A percentile compares a stretch with the other conserved stretches of the same genome.
These are phyloP conservation scores for Magnolia sinica DNA, from an alignment of 164 flowering plant genomes.

Conservation along the genomic window DNA sequence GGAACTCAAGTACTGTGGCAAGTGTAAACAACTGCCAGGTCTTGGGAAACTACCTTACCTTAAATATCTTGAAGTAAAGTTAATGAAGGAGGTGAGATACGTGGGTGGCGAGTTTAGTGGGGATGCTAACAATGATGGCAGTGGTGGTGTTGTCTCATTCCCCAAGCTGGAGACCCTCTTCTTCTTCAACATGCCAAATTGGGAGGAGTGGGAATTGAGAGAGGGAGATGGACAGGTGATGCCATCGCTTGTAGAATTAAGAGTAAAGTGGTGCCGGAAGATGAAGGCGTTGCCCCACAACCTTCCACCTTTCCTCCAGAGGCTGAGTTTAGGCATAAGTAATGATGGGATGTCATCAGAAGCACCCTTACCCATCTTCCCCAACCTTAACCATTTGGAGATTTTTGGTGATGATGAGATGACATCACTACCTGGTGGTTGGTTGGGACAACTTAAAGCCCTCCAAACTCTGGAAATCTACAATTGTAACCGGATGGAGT, in stretches of 20 bases:
- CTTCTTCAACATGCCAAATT: not conserved
- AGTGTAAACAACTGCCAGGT: slow-evolving; percentile 1
- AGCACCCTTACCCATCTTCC: not conserved
- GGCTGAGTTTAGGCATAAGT: not conserved
- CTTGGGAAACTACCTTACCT: slow-evolving; percentile 7
- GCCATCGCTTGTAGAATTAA: not conserved
- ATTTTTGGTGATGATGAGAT: not conserved
- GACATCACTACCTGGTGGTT: not conserved
- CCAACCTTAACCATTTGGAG: not conserved
- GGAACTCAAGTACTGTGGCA: not conserved
- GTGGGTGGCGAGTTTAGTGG: not conserved
- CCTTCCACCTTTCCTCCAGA: not conserved
- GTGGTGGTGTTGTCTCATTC: not conserved
- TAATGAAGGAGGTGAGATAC: not conserved
- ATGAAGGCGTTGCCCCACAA: not conserved
- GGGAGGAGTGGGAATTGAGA: not conserved
- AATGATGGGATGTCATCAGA: not conserved
- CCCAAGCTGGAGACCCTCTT: not conserved
- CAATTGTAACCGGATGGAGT: not conserved
- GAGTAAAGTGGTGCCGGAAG: not conserved
- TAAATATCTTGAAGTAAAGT: accelerated
- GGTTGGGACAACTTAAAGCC: not conserved
- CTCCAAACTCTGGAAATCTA: not conserved
- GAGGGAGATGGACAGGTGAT: not conserved
- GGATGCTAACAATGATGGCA: not conserved